These are phyloP conservation scores for Logfia minima DNA, from an alignment of 129 eudicot species.

Conservation along the genomic window DNA sequence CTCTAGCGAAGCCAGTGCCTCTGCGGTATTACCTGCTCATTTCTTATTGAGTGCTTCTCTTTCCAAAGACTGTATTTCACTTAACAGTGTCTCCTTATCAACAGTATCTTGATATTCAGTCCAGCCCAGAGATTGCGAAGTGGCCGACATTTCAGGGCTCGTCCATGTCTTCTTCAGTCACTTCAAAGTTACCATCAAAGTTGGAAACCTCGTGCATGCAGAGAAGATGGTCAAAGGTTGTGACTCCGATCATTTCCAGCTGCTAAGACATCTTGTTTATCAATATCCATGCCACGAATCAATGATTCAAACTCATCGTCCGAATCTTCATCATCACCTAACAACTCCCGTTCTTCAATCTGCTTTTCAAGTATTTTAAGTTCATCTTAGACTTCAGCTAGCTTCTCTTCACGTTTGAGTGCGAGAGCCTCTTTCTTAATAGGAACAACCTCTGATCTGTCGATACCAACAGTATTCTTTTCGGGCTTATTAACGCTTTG, in stretches of 20 bases:
- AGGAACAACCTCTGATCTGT: slow-evolving; percentile 65
- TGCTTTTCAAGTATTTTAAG: slow-evolving; percentile 78
- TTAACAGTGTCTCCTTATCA: slow-evolving; percentile 40
- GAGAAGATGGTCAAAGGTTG: slow-evolving; percentile 41
- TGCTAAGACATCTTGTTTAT: slow-evolving; percentile 48
- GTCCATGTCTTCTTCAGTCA: slow-evolving; percentile 72
- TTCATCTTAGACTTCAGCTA: slow-evolving; percentile 88
- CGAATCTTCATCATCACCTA: slow-evolving; percentile 75
- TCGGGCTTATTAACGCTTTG: slow-evolving; percentile 34
- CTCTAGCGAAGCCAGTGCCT: slow-evolving; percentile 59
- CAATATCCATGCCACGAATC: slow-evolving; percentile 61
- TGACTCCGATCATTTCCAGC: slow-evolving; percentile 34
- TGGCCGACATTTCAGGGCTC: slow-evolving; percentile 86
- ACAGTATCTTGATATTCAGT: slow-evolving; percentile 47
- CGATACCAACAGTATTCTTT: slow-evolving; percentile 38
- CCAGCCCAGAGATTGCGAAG: slow-evolving; percentile 93
- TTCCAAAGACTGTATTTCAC: slow-evolving; percentile 63
- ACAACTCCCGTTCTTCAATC: slow-evolving; percentile 78
- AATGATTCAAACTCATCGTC: slow-evolving; percentile 79
- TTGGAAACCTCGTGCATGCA: slow-evolving; percentile 47
- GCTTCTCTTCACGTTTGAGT: slow-evolving; percentile 81
- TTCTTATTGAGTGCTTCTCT: slow-evolving; percentile 63
- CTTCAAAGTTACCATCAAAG: slow-evolving; percentile 60
- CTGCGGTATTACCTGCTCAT: slow-evolving; percentile 66
- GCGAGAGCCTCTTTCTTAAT: slow-evolving; percentile 77